Conservation (phyloP, 1,139 yeast genomes). For the Eremothecium sinecaudum region DNA sequence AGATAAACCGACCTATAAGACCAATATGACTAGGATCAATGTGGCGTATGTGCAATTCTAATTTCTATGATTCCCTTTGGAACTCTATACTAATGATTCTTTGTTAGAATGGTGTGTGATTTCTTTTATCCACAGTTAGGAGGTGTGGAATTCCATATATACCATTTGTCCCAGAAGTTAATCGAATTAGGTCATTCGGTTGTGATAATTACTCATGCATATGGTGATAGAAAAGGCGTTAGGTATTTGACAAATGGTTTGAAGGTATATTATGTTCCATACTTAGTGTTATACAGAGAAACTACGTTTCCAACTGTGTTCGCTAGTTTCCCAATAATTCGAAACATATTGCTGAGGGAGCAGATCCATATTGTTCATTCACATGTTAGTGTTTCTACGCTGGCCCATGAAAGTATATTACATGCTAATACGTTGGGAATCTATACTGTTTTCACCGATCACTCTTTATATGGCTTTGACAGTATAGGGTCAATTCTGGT, state of each 20-base stretch:
- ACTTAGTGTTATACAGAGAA: constrained; percentile 67
- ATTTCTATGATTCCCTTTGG: neutral
- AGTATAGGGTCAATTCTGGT: constrained; percentile 77
- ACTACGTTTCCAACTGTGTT: constrained; percentile 85
- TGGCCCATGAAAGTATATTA: constrained; percentile 82
- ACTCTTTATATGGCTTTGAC: constrained; percentile 89
- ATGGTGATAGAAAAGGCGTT: constrained; percentile 73
- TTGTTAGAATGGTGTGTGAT: constrained; percentile 76
- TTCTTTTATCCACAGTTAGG: constrained; percentile 98
- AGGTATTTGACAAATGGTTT: constrained; percentile 80
- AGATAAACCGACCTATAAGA: neutral
- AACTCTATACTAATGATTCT: constrained; percentile 4
- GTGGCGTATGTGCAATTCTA: constrained; percentile 35
- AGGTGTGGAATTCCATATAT: constrained; percentile 92
- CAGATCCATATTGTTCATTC: constrained; percentile 85
- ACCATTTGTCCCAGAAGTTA: constrained; percentile 69
- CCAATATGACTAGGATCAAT: constrained; percentile 27
- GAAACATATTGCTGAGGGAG: constrained; percentile 83
- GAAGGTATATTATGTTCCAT: constrained; percentile 87
- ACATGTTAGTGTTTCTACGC: constrained; percentile 79
- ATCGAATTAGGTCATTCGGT: constrained; percentile 85
- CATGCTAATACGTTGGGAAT: constrained; percentile 93
- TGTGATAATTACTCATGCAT: constrained; percentile 81
- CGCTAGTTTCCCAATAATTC: constrained; percentile 71
- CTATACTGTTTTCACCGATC: constrained; percentile 88